Conservation (phyloP, 2,329 filamentous ascomycete genomes). For the Aureobasidium sp. region DNA sequence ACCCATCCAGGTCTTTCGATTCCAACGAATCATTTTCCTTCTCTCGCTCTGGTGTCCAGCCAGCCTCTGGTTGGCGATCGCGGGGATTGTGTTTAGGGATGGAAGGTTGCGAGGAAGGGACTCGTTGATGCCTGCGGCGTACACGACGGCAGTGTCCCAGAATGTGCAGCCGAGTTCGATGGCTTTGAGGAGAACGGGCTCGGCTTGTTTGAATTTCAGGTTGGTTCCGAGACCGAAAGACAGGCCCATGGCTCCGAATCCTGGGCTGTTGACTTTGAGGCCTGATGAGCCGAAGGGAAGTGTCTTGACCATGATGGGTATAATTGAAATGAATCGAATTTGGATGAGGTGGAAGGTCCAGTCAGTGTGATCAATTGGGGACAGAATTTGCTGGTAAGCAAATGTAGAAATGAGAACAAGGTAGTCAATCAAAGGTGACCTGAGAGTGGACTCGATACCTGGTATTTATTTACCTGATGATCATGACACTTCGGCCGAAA, state of each 20-base stretch:
- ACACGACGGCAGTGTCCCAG: conserved; percentile 30
- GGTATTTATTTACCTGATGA: neutral
- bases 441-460: neutral
- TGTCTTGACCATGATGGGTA: conserved; percentile 28
- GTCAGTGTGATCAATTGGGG: too few species aligned
- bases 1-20: neutral
- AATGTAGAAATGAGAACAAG: neutral
- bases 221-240: conserved; percentile 37
- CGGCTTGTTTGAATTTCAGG: conserved; percentile 36
- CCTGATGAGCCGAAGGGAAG: conserved; percentile 29
- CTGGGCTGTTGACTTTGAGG: conserved; percentile 33
- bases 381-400: too few species aligned
- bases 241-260: conserved; percentile 45
- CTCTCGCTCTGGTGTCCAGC: conserved; percentile 5
- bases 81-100: conserved; percentile 43
- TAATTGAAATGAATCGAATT: too few species aligned
- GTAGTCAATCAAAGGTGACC: neutral
- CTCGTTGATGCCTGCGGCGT: conserved; percentile 40
- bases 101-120: conserved; percentile 43
- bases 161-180: conserved; percentile 26
- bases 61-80: conserved; percentile 24
- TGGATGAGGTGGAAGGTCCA: too few species aligned
- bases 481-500: neutral
- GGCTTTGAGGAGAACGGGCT: conserved; percentile 42
- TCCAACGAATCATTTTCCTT: too few species aligned